Conservation (phyloP, 2,329 filamentous ascomycete genomes). For the Fusarium abutilonis region DNA sequence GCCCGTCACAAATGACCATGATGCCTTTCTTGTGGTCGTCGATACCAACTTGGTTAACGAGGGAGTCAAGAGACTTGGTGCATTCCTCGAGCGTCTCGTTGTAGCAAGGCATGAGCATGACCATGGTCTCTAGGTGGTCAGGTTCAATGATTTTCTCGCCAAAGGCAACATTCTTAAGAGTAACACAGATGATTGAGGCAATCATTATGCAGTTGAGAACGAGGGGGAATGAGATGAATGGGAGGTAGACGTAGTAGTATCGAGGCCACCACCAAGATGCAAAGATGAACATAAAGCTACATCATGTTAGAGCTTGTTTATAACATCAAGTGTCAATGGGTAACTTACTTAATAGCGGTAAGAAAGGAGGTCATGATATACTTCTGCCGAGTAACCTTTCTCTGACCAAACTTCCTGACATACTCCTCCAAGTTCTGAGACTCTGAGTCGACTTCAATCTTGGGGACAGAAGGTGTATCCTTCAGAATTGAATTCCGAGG, state of each 20-base stretch:
- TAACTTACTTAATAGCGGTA: constrained; percentile 25
- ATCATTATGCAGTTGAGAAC: constrained; percentile 44
- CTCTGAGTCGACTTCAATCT: constrained; percentile 22
- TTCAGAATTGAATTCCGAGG: constrained; percentile 6
- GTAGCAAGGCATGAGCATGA: constrained; percentile 55
- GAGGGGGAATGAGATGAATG: constrained; percentile 43
- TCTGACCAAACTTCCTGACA: constrained; percentile 18
- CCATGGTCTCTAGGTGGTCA: constrained; percentile 48
- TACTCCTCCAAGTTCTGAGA: constrained; percentile 30
- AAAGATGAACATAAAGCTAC: constrained; percentile 41
- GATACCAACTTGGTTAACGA: constrained; percentile 36
- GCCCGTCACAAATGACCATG: constrained; percentile 42
- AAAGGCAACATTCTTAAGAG: constrained; percentile 22
- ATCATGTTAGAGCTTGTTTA: neutral
- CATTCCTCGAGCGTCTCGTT: constrained; percentile 55
- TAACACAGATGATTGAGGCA: constrained; percentile 34
- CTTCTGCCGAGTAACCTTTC: constrained; percentile 25
- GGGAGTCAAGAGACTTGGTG: constrained; percentile 47
- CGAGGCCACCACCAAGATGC: constrained; percentile 42
- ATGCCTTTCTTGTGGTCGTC: constrained; percentile 37
- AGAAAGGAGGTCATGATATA: constrained; percentile 30
- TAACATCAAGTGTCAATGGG: fast-evolving
- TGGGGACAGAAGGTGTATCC: neutral
- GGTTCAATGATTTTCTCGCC: constrained; percentile 33
- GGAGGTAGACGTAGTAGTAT: constrained; percentile 40